A percentile compares a stretch with the other conserved stretches of the same genome.
These are phyloP conservation scores for Didymella keratinophila DNA, from an alignment of 2,329 filamentous ascomycete species.

Conservation along the genomic window DNA sequence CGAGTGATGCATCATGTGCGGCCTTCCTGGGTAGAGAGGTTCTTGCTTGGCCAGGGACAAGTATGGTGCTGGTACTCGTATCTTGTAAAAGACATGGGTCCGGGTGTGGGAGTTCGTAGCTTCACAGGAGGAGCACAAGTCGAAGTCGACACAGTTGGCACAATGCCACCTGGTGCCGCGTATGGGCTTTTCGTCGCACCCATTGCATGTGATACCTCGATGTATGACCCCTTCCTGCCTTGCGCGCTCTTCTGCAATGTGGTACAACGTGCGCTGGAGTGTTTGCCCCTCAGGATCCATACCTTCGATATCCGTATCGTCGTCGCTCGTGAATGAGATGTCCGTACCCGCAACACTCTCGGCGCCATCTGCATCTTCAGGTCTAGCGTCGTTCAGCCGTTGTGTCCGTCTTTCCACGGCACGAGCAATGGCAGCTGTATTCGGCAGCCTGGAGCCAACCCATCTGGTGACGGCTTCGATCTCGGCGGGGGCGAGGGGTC, in stretches of 20 bases:
- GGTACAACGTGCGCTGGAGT: constrained; percentile 83
- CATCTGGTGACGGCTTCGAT: constrained; percentile 28
- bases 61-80: constrained; percentile 86
- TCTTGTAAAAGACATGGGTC: constrained; percentile 96
- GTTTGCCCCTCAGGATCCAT: constrained; percentile 70
- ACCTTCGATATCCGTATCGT: constrained; percentile 52
- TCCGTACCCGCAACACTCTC: constrained; percentile 47
- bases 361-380: constrained; percentile 26
- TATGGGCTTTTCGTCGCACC: constrained; percentile 86
- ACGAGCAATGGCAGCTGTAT: constrained; percentile 23
- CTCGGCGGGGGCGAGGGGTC: constrained; percentile 31
- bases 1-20: constrained; percentile 71
- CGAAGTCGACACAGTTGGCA: constrained; percentile 94
- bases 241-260: constrained; percentile 93
- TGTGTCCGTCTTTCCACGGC: constrained; percentile 36
- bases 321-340: constrained; percentile 40
- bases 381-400: constrained; percentile 20
- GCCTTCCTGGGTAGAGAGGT: constrained; percentile 64
- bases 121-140: constrained; percentile 94
- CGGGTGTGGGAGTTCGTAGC: constrained; percentile 77
- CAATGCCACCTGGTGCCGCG: constrained; percentile 92
- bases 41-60: constrained; percentile 76
- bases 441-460: constrained; percentile 30
- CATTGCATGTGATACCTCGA: constrained; percentile 89
- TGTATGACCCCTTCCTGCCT: constrained; percentile 80